Percentiles rank a stretch among this genome's conserved stretches.
These are phyloP conservation scores for Trichosanthes truncata DNA, from an alignment of 306 rosid genomes.

Conservation along the genomic window DNA sequence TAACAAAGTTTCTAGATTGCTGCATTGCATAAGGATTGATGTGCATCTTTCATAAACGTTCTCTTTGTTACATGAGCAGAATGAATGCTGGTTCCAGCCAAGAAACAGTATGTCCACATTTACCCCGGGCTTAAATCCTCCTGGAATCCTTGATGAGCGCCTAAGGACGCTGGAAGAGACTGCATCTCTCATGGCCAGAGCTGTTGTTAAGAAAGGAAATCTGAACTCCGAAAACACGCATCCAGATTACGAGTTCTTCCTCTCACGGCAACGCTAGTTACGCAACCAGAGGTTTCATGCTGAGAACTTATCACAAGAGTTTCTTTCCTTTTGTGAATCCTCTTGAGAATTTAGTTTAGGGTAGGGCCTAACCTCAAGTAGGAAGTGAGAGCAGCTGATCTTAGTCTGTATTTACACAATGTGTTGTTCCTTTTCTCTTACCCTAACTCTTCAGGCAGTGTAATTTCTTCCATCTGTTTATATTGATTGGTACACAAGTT, in stretches of 20 bases:
- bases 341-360: constrained; percentile 1
- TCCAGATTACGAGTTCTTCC: constrained; percentile 71
- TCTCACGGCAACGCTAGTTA: constrained; percentile 48
- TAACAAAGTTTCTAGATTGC: background rate
- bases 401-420: background rate
- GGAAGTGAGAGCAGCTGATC: constrained; percentile 6
- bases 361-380: constrained; percentile 10
- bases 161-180: constrained; percentile 63
- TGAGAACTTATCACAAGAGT: constrained; percentile 1
- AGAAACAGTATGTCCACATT: constrained; percentile 13
- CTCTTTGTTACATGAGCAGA: constrained; percentile 33
- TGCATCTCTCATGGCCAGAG: constrained; percentile 70
- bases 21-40: background rate
- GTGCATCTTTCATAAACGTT: background rate
- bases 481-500: background rate
- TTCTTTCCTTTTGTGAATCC: background rate
- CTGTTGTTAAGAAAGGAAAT: constrained; percentile 48
- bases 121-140: constrained; percentile 25
- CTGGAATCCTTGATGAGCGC: constrained; percentile 34
- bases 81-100: constrained; percentile 70
- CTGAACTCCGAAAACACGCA: constrained; percentile 41
- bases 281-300: background rate
- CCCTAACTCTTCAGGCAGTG: background rate
- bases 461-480: background rate
- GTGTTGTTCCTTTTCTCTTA: background rate